A percentile compares a stretch with the other conserved stretches of the same genome.
Conservation (phyloP, 139 green algal genomes). For the Chlamydomonas sp. region DNA sequence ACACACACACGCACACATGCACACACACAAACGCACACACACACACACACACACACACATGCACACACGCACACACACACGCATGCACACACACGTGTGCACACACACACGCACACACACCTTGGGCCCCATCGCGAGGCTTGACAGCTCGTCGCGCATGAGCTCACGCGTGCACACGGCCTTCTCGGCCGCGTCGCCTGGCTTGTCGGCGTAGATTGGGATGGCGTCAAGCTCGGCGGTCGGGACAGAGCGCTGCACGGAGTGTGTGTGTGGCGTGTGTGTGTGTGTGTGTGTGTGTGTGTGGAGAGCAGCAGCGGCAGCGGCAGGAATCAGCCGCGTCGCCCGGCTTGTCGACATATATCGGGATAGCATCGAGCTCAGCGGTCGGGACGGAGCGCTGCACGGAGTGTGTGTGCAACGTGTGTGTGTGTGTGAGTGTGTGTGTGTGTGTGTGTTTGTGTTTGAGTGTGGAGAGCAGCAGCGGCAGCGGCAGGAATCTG, state of each 20-base stretch:
- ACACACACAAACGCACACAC: too few species aligned
- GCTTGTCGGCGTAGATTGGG: slow-evolving; percentile 25
- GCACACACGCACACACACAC: too few species aligned
- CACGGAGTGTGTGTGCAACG: too few species aligned
- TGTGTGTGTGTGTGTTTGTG: too few species aligned
- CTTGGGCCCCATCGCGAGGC: slow-evolving; percentile 33
- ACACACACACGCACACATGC: too few species aligned
- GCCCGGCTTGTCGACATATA: slow-evolving; percentile 23
- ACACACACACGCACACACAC: too few species aligned
- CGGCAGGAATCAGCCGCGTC: background rate
- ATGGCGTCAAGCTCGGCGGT: slow-evolving; percentile 26
- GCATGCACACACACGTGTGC: background rate
- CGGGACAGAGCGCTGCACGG: slow-evolving; percentile 3
- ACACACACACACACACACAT: too few species aligned
- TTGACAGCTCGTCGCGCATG: slow-evolving; percentile 28
- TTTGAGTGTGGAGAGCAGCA: too few species aligned
- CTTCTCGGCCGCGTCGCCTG: background rate
- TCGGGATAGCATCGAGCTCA: slow-evolving; percentile 28
- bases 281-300: too few species aligned
- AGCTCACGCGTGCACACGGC: slow-evolving; percentile 35
- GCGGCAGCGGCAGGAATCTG: background rate
- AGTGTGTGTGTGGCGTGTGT: too few species aligned
- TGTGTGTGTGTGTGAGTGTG: too few species aligned
- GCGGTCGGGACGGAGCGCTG: background rate
- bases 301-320: slow-evolving; percentile 1